Evolutionary conservation across 306 rosid species (phyloP), one percentile per base, ranked within the genome.

Genomic region (Chamaecrista fasciculata): DNA sequence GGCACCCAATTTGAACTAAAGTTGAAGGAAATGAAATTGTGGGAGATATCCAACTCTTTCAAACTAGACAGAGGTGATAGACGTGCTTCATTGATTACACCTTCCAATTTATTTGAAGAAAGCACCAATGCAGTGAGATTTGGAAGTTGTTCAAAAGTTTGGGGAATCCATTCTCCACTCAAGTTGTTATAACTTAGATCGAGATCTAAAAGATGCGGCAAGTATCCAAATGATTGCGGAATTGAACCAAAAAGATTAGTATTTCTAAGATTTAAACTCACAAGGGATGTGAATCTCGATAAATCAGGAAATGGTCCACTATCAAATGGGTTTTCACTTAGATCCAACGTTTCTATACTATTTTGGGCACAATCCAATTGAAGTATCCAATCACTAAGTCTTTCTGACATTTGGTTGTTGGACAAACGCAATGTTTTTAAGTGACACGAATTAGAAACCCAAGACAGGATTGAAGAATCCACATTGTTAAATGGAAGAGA

Each of bases 1-100:
- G 16, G 80, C 78, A 55, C 86, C 88, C 2, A 78, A 51, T n/a
- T 5, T 69, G 59, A 82, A 73, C 0, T 57, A 73, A 4, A 42
- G 29, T 51, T 74, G 47, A 31, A 31, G 6, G 36, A 31, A 31
- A 31, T 31, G 4, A 31, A 31, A 31, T 31, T 31, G 36, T 31
- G 36, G 36, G 36, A 31, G 36, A 31, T 16, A 8, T 12, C 3
- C 34, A 76, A 16, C 19, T 0, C 0, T 5, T 0, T 0, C 29
- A 83, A 57, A 0, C 10, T 1, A 10, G 69, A 50, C 0, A 79
- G 33, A 11, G 52, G 72, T 15, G 71, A 42, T 33, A 76, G 49
- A 25, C 72, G 70, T 1, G n/a, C n/a, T n/a, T n/a, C n/a, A n/a
- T n/a, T n/a, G n/a, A n/a, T n/a, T n/a, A n/a, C n/a, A n/a, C n/a